These are phyloP conservation scores for Nelumbo lutea DNA, from an alignment of 164 flowering plant species.

Conservation along the genomic window DNA sequence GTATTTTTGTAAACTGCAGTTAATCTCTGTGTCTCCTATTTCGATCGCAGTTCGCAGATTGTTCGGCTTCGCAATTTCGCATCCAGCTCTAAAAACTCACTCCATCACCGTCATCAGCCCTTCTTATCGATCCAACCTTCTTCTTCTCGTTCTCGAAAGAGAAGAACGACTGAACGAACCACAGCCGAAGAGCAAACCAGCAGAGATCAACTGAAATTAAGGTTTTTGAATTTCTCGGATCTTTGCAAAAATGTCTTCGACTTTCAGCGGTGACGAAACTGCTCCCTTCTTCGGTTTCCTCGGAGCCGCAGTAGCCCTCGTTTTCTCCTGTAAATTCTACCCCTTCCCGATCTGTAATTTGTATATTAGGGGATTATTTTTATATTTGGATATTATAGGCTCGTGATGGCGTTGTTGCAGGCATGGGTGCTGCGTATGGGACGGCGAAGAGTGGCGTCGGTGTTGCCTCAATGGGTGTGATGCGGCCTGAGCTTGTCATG, in stretches of 20 bases:
- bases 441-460: slow-evolving; percentile 58
- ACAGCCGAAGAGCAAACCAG: neutral
- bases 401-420: slow-evolving; percentile 17
- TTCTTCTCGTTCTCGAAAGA: too few species aligned
- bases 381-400: neutral
- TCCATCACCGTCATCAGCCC: neutral
- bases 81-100: too few species aligned
- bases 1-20: too few species aligned
- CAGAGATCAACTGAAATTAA: neutral
- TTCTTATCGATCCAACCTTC: neutral
- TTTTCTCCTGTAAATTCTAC: slow-evolving; percentile 49
- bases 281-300: slow-evolving; percentile 67
- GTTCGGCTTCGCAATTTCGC: too few species aligned
- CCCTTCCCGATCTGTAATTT: neutral
- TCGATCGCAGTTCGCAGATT: too few species aligned
- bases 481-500: slow-evolving; percentile 59
- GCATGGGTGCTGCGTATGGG: slow-evolving; percentile 56
- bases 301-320: slow-evolving; percentile 68
- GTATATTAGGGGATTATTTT: neutral
- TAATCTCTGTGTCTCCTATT: too few species aligned
- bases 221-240: neutral
- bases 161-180: neutral
- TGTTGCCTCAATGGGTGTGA: slow-evolving; percentile 63
- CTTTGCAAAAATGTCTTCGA: slow-evolving; percentile 19
- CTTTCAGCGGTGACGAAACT: slow-evolving; percentile 64